These are phyloP conservation scores for Backusella circina DNA, from an alignment of 192 early-diverging fungal genomes.

Conservation along the genomic window DNA sequence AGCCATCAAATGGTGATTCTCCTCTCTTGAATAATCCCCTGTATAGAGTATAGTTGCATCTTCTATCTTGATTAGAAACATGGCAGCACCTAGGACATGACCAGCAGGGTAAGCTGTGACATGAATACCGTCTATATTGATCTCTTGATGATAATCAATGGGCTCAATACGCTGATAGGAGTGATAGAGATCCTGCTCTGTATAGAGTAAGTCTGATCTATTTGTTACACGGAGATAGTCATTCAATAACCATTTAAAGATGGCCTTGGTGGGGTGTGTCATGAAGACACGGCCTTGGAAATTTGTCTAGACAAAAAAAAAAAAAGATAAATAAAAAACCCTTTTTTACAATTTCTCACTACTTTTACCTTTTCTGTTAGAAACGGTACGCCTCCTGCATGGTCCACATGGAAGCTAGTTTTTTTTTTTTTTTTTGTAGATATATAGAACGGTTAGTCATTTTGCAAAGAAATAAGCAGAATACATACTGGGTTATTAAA, in stretches of 20 bases:
- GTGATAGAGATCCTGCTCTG: slow-evolving; percentile 81
- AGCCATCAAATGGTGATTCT: slow-evolving; percentile 96
- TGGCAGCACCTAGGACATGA: slow-evolving; percentile 96
- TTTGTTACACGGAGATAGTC: slow-evolving; percentile 93
- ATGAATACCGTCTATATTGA: slow-evolving; percentile 90
- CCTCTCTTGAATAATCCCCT: slow-evolving; percentile 98
- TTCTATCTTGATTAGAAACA: slow-evolving; percentile 91
- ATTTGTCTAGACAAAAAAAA: slow-evolving; percentile 56
- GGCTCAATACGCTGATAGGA: slow-evolving; percentile 89
- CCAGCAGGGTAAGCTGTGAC: slow-evolving; percentile 97
- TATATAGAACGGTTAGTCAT: not conserved
- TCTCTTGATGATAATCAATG: slow-evolving; percentile 93
- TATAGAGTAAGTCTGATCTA: slow-evolving; percentile 80
- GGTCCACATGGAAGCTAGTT: slow-evolving; percentile 92
- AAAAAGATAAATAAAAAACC: too few species aligned
- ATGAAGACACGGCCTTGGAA: slow-evolving; percentile 97
- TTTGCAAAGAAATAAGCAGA: not conserved
- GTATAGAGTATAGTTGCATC: slow-evolving; percentile 92
- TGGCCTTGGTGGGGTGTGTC: slow-evolving; percentile 98
- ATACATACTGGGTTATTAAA: slow-evolving; percentile 79
- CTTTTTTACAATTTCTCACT: too few species aligned
- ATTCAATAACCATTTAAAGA: slow-evolving; percentile 92
- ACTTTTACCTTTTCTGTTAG: slow-evolving; percentile 91
- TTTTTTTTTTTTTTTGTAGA: too few species aligned
- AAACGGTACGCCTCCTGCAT: slow-evolving; percentile 93